Percentiles rank a stretch among this genome's conserved stretches.
Conservation (phyloP, 2,329 filamentous ascomycete species). For the Fusarium sp. region DNA sequence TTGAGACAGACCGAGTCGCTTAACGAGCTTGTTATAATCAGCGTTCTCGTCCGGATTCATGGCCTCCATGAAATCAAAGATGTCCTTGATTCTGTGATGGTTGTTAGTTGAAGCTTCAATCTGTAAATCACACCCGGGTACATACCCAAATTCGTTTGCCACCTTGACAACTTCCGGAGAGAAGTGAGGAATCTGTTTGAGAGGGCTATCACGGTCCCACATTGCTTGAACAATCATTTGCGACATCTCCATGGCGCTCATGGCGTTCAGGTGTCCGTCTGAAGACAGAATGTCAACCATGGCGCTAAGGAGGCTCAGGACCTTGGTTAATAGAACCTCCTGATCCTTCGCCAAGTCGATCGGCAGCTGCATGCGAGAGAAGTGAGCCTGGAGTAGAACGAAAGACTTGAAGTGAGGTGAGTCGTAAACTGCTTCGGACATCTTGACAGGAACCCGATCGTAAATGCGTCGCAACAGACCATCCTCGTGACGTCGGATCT, state of each 20-base stretch:
- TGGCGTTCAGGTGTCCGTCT: conserved; percentile 95
- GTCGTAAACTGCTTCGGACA: conserved; percentile 86
- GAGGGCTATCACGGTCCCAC: conserved; percentile 97
- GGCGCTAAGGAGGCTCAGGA: conserved; percentile 88
- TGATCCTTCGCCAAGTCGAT: conserved; percentile 97
- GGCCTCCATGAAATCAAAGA: conserved; percentile 98
- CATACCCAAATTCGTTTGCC: conserved; percentile 81
- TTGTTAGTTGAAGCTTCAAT: conserved; percentile 48
- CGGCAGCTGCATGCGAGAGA: conserved; percentile 95
- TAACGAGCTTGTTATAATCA: conserved; percentile 81
- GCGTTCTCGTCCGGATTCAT: conserved; percentile 97
- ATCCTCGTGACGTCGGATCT: conserved; percentile 93
- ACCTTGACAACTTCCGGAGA: conserved; percentile 83
- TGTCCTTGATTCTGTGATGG: conserved; percentile 79
- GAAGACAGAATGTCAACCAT: conserved; percentile 96
- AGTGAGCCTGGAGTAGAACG: conserved; percentile 96
- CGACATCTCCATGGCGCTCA: conserved; percentile 98
- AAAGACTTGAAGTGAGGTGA: conserved; percentile 99
- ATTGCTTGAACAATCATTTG: conserved; percentile 99
- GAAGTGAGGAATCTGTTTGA: conserved; percentile 99
- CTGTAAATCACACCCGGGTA: conserved; percentile 2
- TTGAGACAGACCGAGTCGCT: conserved; percentile 82
- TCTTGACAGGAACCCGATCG: conserved; percentile 94
- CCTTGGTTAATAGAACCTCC: conserved; percentile 85
- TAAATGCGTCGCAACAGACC: conserved; percentile 90